These are phyloP conservation scores for Aspergillus fumigatiaffinis DNA, from an alignment of 2,329 filamentous ascomycete genomes.

Conservation along the genomic window DNA sequence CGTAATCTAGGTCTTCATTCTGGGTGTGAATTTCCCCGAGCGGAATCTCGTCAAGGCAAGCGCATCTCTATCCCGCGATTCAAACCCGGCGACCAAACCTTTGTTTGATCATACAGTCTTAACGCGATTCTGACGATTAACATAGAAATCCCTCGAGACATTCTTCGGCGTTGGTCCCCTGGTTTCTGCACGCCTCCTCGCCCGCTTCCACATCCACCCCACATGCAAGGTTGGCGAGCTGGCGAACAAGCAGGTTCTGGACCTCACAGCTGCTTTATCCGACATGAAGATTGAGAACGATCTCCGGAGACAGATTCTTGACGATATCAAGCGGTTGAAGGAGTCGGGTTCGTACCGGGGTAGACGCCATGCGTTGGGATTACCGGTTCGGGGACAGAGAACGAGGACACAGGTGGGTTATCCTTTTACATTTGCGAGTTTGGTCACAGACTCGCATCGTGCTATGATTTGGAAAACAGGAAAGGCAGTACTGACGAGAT, in stretches of 20 bases:
- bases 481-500: slow-evolving; percentile 13
- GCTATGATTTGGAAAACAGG: background rate
- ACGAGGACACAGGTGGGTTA: slow-evolving; percentile 68
- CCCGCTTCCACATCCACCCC: slow-evolving; percentile 83
- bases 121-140: slow-evolving; percentile 2
- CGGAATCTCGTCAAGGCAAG: slow-evolving; percentile 75
- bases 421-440: background rate
- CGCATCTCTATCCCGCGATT: slow-evolving; percentile 4
- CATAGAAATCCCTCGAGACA: slow-evolving; percentile 59
- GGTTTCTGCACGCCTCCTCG: slow-evolving; percentile 70
- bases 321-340: slow-evolving; percentile 80
- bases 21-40: slow-evolving; percentile 83
- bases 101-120: background rate
- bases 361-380: slow-evolving; percentile 82
- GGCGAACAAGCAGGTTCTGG: slow-evolving; percentile 70
- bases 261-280: slow-evolving; percentile 78
- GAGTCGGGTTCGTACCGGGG: slow-evolving; percentile 91
- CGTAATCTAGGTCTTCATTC: slow-evolving; percentile 67
- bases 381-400: slow-evolving; percentile 86
- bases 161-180: slow-evolving; percentile 83
- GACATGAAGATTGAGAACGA: slow-evolving; percentile 95
- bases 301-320: slow-evolving; percentile 68
- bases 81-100: background rate
- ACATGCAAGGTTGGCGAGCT: slow-evolving; percentile 73
- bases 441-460: background rate